Percentiles rank a stretch among this genome's conserved stretches.
Conservation (phyloP, 768 basidiomycete genomes). For the Hygrocybe punicea region DNA sequence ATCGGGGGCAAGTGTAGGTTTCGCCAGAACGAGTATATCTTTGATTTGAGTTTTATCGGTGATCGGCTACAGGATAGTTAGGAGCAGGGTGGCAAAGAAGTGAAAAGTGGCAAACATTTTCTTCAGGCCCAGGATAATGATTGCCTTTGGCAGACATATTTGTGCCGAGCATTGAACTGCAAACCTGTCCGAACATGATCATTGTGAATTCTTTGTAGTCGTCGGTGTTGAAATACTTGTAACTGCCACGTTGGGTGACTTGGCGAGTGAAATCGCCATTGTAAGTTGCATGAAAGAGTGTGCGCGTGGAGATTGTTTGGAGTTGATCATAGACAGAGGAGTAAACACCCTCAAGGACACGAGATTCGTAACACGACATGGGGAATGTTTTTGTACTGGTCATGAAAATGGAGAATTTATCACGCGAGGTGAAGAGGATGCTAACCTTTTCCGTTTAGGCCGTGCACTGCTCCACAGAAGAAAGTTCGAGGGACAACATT, state of each 20-base stretch:
- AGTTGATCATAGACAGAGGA: too few species aligned
- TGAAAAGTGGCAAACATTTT: slow-evolving; percentile 1
- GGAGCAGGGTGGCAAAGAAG: background rate
- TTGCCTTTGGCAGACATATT: slow-evolving; percentile 14
- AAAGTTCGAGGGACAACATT: too few species aligned
- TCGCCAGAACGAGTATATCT: slow-evolving; percentile 10
- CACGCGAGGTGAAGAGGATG: too few species aligned
- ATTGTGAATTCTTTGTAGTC: background rate
- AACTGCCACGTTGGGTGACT: background rate
- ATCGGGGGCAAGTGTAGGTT: slow-evolving; percentile 1
- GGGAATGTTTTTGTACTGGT: too few species aligned
- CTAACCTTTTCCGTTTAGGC: too few species aligned
- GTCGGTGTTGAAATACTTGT: background rate
- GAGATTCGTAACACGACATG: too few species aligned
- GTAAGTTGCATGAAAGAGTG: background rate
- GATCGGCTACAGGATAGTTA: background rate
- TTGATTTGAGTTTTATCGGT: slow-evolving; percentile 6
- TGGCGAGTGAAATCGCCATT: background rate
- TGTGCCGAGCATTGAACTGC: background rate
- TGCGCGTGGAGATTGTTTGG: too few species aligned
- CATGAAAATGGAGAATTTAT: too few species aligned
- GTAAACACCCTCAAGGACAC: too few species aligned
- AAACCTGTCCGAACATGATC: slow-evolving; percentile 12
- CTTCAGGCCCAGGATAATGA: slow-evolving; percentile 8
- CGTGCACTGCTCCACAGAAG: too few species aligned